Evolutionary conservation across 169 alveolate species (phyloP), one percentile per base, ranked within the genome.

Genomic region (Babesia bovis): DNA sequence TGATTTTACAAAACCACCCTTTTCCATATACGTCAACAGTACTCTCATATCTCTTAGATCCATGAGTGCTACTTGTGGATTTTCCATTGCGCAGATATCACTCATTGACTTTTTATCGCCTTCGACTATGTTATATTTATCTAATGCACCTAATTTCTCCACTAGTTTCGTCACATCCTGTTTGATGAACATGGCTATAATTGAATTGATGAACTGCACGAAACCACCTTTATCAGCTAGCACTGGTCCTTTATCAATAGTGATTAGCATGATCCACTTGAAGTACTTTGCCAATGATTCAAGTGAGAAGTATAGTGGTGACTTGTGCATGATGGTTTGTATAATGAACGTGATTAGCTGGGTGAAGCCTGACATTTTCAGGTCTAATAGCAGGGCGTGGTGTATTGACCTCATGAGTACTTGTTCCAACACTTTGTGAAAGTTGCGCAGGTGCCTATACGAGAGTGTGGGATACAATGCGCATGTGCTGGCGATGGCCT

Each of bases 401-500:
- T 81, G 88, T 35, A 83, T 45, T 3, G 92, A 76, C 38, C 82
- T 71, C 60, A 82, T 51, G 13, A 85, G 59, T 13, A 85, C 57
- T 52, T 85, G 89, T 65, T 85, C 92, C 47, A 85, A 50, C 19
- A 83, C 87, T 33, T 76, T 76, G 77, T 85, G 92, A 51, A 75
- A 82, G 30, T 59, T 66, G 25, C 76, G 50, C 12, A 82, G 42
- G 38, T 85, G 86, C 3, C 88, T 58, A 36, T 49, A 83, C 45
- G 90, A 82, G 67, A 82, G 79, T 26, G 90, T 70, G 6, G 90
- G 90, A 42, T 75, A 85, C 79, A 85, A 51, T 10, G 90, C 67
- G 26, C 74, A 73, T 35, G 69, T 57, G 41, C 82, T 75, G 41
- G 82, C 68, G 33, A 85, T 57, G 13, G 58, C 51, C 33, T 71